Conservation (phyloP, 2,329 filamentous ascomycete species). For the Fusarium pseudonygamai region DNA sequence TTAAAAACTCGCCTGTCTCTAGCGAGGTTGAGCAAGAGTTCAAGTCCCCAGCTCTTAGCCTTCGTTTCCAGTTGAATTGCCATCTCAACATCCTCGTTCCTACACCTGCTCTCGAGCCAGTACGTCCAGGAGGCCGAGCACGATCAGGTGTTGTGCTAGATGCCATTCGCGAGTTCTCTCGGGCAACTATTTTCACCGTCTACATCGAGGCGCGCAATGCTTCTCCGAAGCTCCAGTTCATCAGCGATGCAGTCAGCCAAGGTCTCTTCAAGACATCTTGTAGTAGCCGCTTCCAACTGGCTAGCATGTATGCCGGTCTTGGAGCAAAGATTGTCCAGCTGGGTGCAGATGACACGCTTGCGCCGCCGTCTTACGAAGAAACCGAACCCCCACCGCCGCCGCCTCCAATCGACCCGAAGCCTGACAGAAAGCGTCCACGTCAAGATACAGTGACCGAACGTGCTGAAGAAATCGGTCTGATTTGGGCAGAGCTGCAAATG, state of each 20-base stretch:
- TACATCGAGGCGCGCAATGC: slow-evolving; percentile 14
- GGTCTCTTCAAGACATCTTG: not conserved
- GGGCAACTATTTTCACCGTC: slow-evolving; percentile 6
- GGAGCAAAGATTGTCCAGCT: slow-evolving; percentile 17
- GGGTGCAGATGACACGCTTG: not conserved
- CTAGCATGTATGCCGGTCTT: slow-evolving; percentile 21
- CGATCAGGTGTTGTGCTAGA: slow-evolving; percentile 18
- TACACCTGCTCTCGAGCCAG: not conserved
- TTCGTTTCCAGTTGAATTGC: not conserved
- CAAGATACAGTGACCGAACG: not conserved
- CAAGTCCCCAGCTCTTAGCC: slow-evolving; percentile 2
- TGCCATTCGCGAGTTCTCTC: slow-evolving; percentile 14
- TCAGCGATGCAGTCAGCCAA: slow-evolving; percentile 8
- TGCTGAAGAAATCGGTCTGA: not conserved
- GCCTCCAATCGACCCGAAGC: not conserved
- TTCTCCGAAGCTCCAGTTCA: not conserved
- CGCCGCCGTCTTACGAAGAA: slow-evolving; percentile 5
- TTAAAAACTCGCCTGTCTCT: not conserved
- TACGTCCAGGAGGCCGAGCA: slow-evolving; percentile 7
- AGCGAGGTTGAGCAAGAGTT: slow-evolving; percentile 1
- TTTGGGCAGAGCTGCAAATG: not conserved
- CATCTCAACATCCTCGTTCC: slow-evolving; percentile 4
- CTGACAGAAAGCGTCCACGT: slow-evolving; percentile 8
- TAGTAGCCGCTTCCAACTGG: slow-evolving; percentile 8
- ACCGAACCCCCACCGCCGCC: not conserved